Base-by-base conservation (phyloP, 2,329 filamentous ascomycete species). In the Penicillium italicum region DNA sequence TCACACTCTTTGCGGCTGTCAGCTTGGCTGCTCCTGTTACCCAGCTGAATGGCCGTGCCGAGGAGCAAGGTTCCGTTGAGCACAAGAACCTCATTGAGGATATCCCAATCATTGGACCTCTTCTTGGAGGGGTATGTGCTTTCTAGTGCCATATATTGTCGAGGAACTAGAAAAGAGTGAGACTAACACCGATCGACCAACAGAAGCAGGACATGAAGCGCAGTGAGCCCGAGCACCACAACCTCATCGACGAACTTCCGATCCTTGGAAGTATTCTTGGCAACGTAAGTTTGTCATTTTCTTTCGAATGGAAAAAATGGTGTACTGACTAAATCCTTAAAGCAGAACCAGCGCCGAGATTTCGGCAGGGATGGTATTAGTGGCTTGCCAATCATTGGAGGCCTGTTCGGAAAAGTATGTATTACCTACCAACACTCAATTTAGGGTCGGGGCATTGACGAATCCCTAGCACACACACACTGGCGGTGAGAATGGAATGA, bases 1-100 rank as follows among this genome's bases (percentile, higher is more conserved):
- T 66, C 6, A 61, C 62, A 38, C 58, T 66, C 20, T 64, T 64
- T 40, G 62, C 56, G n/a, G 63, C 63, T n/a, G 40, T 62, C 56
- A 63, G 62, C 42, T 30, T 66, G 47, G 63, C 63, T 24, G 63
- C 61, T 4, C 63, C 63, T 2, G 5, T 66, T 48, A 34, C 48
- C 11, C 58, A 55, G 16, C 30, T 28, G 5, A 58, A 53, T 55
- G 57, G 57, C 11, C 59, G 44, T 11, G 47, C 52, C 1, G 36
- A 42, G 3, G 12, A 46, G 11, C 4, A 58, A 14, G n/a, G 4
- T 9, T 43, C 38, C 4, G 20, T 7, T 22, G 33, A 53, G 28
- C 50, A 59, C 42, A 41, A 52, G 26, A 60, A 56, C 20, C 16
- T 60, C 16, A 47, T 60, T 33, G 46, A 52, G 16, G 49, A 47